Conservation (phyloP, 2,329 filamentous ascomycete species). For the Clarireedia monteithiana region DNA sequence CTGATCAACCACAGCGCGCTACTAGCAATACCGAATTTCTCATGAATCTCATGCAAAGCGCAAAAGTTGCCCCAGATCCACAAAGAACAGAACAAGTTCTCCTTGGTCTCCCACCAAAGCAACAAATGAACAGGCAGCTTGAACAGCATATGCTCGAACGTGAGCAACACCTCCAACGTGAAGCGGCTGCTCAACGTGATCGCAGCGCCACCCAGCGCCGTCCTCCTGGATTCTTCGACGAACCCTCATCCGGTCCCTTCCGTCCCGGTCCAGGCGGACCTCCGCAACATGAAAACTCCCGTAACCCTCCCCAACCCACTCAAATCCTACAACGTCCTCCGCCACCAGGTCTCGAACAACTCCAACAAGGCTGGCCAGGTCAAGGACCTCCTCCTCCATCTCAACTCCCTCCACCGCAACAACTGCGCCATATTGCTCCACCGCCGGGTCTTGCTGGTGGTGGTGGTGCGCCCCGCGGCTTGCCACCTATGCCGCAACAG, state of each 20-base stretch:
- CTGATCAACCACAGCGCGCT: slow-evolving; percentile 38
- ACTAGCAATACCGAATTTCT: slow-evolving; percentile 69
- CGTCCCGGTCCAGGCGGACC: slow-evolving; percentile 24
- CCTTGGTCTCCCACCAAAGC: slow-evolving; percentile 36
- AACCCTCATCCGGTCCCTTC: slow-evolving; percentile 15
- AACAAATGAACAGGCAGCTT: slow-evolving; percentile 30
- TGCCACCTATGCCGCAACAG: slow-evolving; percentile 41
- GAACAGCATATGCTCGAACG: slow-evolving; percentile 40
- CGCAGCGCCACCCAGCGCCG: slow-evolving; percentile 30
- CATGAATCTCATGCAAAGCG: slow-evolving; percentile 69
- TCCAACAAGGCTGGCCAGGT: slow-evolving; percentile 35
- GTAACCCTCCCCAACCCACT: slow-evolving; percentile 41
- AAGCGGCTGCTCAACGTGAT: slow-evolving; percentile 23
- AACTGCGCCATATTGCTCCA: slow-evolving; percentile 40
- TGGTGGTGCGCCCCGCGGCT: slow-evolving; percentile 30
- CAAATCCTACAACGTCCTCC: slow-evolving; percentile 59
- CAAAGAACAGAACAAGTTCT: slow-evolving; percentile 45
- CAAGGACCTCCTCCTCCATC: slow-evolving; percentile 14
- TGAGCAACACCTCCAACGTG: slow-evolving; percentile 27
- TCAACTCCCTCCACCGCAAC: slow-evolving; percentile 32
- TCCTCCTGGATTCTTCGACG: slow-evolving; percentile 28
- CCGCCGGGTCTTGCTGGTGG: slow-evolving; percentile 49
- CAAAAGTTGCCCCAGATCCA: slow-evolving; percentile 40
- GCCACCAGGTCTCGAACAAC: slow-evolving; percentile 47
- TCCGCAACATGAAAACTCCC: slow-evolving; percentile 23